These are phyloP conservation scores for Cutaneotrichosporon sp. DNA, from an alignment of 1,284 basidiomycete genomes.

Conservation along the genomic window DNA sequence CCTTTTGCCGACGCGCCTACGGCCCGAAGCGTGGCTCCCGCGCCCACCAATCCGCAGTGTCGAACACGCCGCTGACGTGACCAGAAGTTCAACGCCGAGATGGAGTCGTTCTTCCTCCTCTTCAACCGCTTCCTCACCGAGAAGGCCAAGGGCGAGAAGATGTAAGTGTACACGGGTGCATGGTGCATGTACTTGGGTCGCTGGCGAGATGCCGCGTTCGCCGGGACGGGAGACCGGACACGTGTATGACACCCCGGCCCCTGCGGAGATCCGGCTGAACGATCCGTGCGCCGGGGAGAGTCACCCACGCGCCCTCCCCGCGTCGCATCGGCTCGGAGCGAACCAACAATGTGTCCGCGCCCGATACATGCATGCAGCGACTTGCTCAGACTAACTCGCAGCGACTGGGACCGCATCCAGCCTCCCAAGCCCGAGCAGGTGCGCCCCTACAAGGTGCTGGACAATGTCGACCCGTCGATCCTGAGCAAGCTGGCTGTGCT, in stretches of 20 bases:
- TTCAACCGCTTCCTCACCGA: constrained; percentile 97
- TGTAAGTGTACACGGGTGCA: constrained; percentile 58
- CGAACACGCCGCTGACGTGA: constrained; percentile 6
- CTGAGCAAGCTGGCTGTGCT: constrained; percentile 95
- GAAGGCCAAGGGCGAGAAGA: constrained; percentile 87
- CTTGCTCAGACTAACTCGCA: constrained; percentile 41
- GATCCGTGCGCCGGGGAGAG: too few relatives aligned
- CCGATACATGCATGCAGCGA: background rate
- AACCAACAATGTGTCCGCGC: background rate
- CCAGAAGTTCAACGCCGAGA: constrained; percentile 93
- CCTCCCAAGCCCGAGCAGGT: constrained; percentile 91
- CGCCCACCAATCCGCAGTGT: too few relatives aligned
- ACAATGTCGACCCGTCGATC: constrained; percentile 60
- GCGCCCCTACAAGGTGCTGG: constrained; percentile 74
- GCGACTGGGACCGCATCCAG: constrained; percentile 96
- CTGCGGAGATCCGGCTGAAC: too few relatives aligned
- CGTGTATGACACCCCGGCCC: too few relatives aligned
- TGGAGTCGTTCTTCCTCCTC: constrained; percentile 98
- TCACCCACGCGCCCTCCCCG: too few relatives aligned
- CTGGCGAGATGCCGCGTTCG: background rate
- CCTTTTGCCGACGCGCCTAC: too few relatives aligned
- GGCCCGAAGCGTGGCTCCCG: too few relatives aligned
- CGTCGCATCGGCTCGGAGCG: too few relatives aligned
- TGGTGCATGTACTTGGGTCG: background rate
- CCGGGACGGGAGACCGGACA: background rate